Evolutionary conservation across 108 stramenopile species (phyloP), one percentile per base, ranked within the genome.

Genomic region (Skeletonema costatum): DNA sequence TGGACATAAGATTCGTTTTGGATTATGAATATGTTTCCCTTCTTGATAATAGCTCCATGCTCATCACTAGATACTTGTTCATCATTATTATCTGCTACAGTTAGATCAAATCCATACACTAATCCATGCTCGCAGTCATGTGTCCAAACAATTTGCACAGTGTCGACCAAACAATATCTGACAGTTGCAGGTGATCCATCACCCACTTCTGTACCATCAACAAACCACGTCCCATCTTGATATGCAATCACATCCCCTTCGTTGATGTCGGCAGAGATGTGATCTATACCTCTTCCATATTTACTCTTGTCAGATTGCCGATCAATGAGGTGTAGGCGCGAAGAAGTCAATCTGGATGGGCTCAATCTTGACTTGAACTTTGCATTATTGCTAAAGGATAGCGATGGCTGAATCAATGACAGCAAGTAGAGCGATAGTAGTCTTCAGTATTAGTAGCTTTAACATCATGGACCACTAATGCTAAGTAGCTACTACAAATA

Each of bases 121-220:
- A 90, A 81, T 8, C 92, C 92, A 72, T 92, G 92, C 66, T 92
- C 92, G 72, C 92, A 92, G 71, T 92, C 87, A 76, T 92, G 92
- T 7, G 92, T 92, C 92, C 92, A 92, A 11, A 92, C 92, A 0
- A 92, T 33, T 73, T 92, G 92, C 10, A 90, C 73, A 4, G 80
- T 78, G 38, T 89, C 89, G 1, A 92, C 77, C 8, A 60, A 33
- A 50, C 68, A 66, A 74, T 78, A 88, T 30, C 64, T 36, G 30
- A 78, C 76, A 19, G 12, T 29, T n/a, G 70, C 21, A n/a, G 56
- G 62, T 6, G 41, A 36, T 29, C 87, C 84, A 68, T 78, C 62
- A 35, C 91, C 90, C 19, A 92, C 92, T 65, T 66, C 60, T 11
- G 86, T 85, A 0, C 92, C 89, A 82, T 92, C 92, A 39, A 92